Evolutionary conservation across 106 monocot genomes (phyloP).

Genomic region (Acanthochlamys bracteata): DNA sequence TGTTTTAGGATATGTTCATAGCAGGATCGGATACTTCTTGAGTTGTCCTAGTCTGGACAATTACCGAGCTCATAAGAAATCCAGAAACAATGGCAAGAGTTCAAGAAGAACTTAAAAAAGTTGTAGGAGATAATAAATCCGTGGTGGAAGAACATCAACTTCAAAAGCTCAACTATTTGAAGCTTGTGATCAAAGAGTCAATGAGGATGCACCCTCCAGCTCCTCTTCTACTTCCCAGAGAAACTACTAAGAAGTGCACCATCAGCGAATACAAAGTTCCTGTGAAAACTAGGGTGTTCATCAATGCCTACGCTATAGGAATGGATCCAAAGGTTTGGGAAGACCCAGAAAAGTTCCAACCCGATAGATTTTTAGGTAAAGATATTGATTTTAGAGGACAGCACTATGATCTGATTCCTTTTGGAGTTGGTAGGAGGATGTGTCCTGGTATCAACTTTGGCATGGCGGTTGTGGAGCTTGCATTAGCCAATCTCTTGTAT

Average conservation of each 20-base stretch:
- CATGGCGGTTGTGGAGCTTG: conserved; percentile 8
- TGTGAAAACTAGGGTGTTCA: not conserved
- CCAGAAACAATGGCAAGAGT: conserved; percentile 4
- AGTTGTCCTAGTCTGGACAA: conserved; percentile 1
- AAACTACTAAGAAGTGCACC: not conserved
- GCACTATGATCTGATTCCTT: not conserved
- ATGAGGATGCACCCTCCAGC: conserved; percentile 5
- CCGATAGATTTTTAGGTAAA: conserved; percentile 2
- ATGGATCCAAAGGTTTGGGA: not conserved
- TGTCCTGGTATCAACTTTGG: conserved; percentile 21
- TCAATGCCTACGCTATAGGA: conserved; percentile 5
- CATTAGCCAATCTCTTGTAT: conserved; percentile 14
- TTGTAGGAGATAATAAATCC: not conserved
- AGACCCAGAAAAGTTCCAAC: conserved; percentile 1
- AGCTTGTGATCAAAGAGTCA: conserved; percentile 11
- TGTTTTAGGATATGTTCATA: conserved; percentile 8
- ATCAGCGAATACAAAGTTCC: not conserved
- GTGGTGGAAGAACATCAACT: not conserved
- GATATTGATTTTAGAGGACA: conserved; percentile 6
- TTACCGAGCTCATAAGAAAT: conserved; percentile 5
- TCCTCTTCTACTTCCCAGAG: conserved; percentile 4
- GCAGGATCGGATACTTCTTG: conserved; percentile 5
- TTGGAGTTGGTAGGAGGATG: conserved; percentile 15
- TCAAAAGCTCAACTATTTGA: not conserved
- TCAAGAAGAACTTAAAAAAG: conserved; percentile 1